Base-by-base conservation (phyloP, 2,329 filamentous ascomycete species). In the Pyricularia sp. region DNA sequence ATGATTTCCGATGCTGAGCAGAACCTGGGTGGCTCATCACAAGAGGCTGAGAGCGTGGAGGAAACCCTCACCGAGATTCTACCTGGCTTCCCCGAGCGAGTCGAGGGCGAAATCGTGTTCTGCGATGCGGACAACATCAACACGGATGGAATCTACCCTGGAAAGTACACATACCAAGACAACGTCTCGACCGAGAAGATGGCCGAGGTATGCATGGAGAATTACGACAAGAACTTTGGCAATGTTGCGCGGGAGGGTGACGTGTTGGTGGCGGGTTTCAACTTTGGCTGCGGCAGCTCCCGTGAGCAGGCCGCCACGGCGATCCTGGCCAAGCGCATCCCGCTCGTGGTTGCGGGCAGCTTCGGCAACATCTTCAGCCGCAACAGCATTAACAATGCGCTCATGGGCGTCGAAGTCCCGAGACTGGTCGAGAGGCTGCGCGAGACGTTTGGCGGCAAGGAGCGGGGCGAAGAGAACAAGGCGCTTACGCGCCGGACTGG, bases 121-220 rank as follows among this genome's bases (percentile, higher is more conserved):
- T 92, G 88, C 76, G 92, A 97, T 74, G 88, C 86, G 0, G 82
- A 85, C 72, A 96, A 97, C 79, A 88, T 97, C 77, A 92, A 95
- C 80, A 98, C 94, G 0, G 94, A 98, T 75, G 90, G 86, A 68
- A 97, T 98, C 77, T 98, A 98, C 78, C 91, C 93, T 0, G 93
- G 92, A 12, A 90, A 90, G 78, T 72, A 92, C 78, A 97, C 94
- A 0, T 98, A 98, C 79, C 92, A 96, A 76, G 94, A 98, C 76
- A 86, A 92, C 74, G 84, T 98, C 0, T 81, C 91, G 0, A 82
- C 80, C 0, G 90, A 92, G 71, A 88, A 88, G 69, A 97, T 98
- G 94, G 92, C 93, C 0, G 83, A 91, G 72, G 93, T 94, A 0
- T 94, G 91, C 79, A 97, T 98, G 93, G 86, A 91, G 77, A 98